Evolutionary conservation across 345 rosid species (phyloP), one percentile per base, ranked within the genome.

Genomic region (Lepidium aucheri): DNA sequence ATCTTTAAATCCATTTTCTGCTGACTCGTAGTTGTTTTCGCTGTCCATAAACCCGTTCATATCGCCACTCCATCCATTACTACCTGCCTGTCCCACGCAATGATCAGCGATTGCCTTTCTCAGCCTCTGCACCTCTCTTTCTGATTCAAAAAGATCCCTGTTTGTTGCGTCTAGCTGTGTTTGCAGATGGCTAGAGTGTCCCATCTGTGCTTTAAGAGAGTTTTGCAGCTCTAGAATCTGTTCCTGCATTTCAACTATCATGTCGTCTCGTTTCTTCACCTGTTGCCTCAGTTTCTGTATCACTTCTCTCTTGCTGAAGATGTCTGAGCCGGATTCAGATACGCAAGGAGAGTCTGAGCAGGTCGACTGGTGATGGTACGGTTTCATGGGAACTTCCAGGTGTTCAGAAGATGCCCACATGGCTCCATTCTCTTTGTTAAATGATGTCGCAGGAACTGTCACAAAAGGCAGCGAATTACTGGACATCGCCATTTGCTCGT

Each of bases 191-290:
- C 81, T 79, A 16, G 95, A 83, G 60, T 82, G 86, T n/a, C 80
- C 78, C 67, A 83, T 51, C 74, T 90, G 95, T 38, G 86, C 56
- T 62, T 65, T 83, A 6, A 83, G 76, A 4, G 96, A 88, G 74
- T 76, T 94, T 78, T 84, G 90, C 63, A 84, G 57, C 72, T 84
- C 96, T 40, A 67, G 14, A 9, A 88, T 84, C 81, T 90, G 99
- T 63, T 90, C 99, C 74, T 94, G 97, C 99, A 94, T 94, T 81
- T 90, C 99, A 42, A 94, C 72, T 52, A 86, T 74, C 99, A 94
- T 86, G 50, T 90, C 96, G 24, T 94, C 99, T 53, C 97, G 83
- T 78, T 96, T 88, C 86, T 90, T 88, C 69, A 94, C 57, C 63
- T 94, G 97, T 57, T 90, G 99, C 76, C 99, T 80, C 42, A 94